Base-by-base conservation (phyloP, 2,329 filamentous ascomycete genomes). In the Colletotrichum scovillei region DNA sequence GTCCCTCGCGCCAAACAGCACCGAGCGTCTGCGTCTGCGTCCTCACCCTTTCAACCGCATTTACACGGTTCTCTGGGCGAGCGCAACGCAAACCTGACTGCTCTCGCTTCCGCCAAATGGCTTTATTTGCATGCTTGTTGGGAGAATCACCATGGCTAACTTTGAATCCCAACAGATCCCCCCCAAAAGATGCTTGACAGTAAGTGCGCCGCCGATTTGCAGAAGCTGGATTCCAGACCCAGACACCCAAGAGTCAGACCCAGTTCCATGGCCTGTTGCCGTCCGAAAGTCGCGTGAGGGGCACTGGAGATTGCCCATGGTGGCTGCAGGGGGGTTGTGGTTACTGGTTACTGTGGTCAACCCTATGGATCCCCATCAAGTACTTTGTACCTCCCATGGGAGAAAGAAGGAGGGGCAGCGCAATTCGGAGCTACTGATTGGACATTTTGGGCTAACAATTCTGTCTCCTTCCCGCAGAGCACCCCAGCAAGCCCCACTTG, bases 401-500 rank as follows among this genome's bases (percentile, higher is more conserved):
- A 65, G 42, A 32, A 70, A 73, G n/a, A 66, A 42, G 38, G 71
- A 70, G 71, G 70, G 70, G 70, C 70, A 57, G 26, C 38, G 32
- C 11, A 63, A 42, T 53, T 65, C 42, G 67, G 49, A 73, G 67
- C 60, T 66, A 52, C 42, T 35, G 30, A 73, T 73, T 73, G 71
- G 71, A 60, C 60, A 35, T 22, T 66, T 22, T 66, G 28, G 28
- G 63, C 73, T 85, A 80, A 85, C 82, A 76, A 79, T 63, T 19
- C 75, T 77, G 78, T 80, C 81, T 81, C 53, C 72, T 76, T 70
- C 75, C 69, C 74, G 76, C 81, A 92, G 91, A 93, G 84, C 92
- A 93, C 81, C 91, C 91, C 74, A 89, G 88, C 83, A 92, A 92
- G 83, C 91, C 92, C 82, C 91, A 93, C 85, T 81, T 93, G 73